A percentile compares a stretch with the other conserved stretches of the same genome.
Conservation (phyloP, 2,329 filamentous ascomycete genomes). For the Paecilomyces fulvus region DNA sequence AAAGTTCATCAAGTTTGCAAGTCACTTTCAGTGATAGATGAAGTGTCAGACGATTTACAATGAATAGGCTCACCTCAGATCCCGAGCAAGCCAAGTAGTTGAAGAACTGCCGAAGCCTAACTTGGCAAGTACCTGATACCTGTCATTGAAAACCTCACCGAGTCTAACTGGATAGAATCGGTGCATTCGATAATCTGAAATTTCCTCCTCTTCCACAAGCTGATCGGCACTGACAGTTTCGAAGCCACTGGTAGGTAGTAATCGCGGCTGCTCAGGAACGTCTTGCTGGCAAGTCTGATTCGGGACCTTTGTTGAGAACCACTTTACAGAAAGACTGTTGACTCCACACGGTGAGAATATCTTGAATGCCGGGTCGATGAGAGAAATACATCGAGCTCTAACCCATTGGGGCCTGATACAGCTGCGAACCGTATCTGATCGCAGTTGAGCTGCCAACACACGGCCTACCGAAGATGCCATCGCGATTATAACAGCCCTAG, state of each 20-base stretch:
- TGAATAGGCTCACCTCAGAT: background rate
- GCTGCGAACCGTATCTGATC: no score
- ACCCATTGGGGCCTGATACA: no score
- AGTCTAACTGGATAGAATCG: slow-evolving; percentile 19
- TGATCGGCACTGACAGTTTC: background rate
- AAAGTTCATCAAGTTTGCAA: background rate
- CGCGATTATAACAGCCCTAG: no score
- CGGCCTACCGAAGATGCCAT: no score
- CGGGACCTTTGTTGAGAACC: no score
- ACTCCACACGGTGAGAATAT: no score
- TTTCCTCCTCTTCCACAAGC: slow-evolving; percentile 14
- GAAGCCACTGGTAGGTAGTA: background rate
- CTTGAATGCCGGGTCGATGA: no score
- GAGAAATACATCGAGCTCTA: no score
- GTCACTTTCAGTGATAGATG: background rate
- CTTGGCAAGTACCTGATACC: slow-evolving; percentile 20
- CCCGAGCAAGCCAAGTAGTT: background rate
- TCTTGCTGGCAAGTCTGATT: background rate
- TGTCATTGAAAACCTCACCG: slow-evolving; percentile 15
- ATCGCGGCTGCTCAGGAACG: background rate
- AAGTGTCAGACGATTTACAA: background rate
- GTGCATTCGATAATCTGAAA: slow-evolving; percentile 14
- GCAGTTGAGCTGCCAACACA: no score
- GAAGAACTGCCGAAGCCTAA: slow-evolving; percentile 5
- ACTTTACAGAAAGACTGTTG: no score